Evolutionary conservation across 306 rosid species (phyloP).

Genomic region (Begonia masoniana): DNA sequence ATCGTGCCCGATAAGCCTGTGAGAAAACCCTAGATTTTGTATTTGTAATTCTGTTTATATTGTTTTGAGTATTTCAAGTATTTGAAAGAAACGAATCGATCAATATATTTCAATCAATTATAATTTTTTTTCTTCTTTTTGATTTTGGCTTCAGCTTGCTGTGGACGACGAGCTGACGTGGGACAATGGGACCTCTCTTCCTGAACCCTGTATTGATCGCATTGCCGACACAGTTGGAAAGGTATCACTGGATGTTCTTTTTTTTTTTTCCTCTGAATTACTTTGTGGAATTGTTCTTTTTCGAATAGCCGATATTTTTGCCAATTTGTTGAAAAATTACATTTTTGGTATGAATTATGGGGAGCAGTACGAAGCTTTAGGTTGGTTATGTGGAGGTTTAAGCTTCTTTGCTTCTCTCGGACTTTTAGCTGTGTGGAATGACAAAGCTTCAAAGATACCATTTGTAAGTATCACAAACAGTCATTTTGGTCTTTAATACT

Average conservation of each 20-base stretch:
- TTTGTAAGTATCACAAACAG: conserved; percentile 37
- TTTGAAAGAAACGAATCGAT: not conserved
- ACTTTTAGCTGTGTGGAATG: conserved; percentile 74
- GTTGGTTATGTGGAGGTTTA: conserved; percentile 89
- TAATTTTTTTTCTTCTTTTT: not conserved
- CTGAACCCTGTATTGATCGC: conserved; percentile 96
- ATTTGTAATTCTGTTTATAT: not conserved
- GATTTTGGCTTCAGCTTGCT: conserved; percentile 30
- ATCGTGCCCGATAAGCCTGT: conserved; percentile 83
- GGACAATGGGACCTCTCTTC: conserved; percentile 88
- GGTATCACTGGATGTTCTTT: conserved; percentile 18
- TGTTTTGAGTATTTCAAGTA: not conserved
- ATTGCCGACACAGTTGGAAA: conserved; percentile 91
- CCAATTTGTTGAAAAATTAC: not conserved
- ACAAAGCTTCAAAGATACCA: conserved; percentile 78
- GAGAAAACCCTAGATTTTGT: conserved; percentile 5
- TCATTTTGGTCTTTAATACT: not conserved
- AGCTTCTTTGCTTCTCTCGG: conserved; percentile 65
- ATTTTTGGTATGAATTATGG: not conserved
- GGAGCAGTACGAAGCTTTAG: conserved; percentile 84
- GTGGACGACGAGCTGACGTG: conserved; percentile 76
- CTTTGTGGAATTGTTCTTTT: no score
- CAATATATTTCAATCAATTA: not conserved
- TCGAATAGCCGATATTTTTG: no score
- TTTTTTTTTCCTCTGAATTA: not conserved